Conservation (phyloP, 805 yeast genomes). For the Suhomyces sp. region DNA sequence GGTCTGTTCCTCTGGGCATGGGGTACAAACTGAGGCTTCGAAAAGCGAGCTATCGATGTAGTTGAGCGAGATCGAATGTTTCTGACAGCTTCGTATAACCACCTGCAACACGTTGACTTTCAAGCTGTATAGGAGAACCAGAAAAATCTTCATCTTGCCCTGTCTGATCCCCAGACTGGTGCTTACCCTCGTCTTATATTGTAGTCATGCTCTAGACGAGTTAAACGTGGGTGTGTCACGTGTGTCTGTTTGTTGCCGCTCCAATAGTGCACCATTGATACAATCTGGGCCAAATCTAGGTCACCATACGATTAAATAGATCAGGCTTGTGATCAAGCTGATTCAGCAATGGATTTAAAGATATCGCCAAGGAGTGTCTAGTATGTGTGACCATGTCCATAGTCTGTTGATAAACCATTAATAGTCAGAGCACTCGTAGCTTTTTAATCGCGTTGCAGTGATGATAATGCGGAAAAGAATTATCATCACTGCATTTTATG, state of each 20-base stretch:
- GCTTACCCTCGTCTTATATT: neutral
- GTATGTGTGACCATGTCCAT: too few relatives aligned
- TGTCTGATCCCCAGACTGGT: neutral
- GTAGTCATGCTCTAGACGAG: neutral
- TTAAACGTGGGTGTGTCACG: neutral
- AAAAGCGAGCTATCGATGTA: slow-evolving; percentile 34
- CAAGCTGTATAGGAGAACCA: slow-evolving; percentile 32
- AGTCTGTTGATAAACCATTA: too few relatives aligned
- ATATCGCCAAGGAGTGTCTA: neutral
- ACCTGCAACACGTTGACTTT: slow-evolving; percentile 38
- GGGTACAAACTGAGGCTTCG: slow-evolving; percentile 25
- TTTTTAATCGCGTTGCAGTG: too few relatives aligned
- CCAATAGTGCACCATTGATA: neutral
- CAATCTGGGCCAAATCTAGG: neutral
- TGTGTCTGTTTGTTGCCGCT: neutral
- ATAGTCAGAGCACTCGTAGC: too few relatives aligned
- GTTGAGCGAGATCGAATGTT: slow-evolving; percentile 28
- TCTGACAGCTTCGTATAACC: slow-evolving; percentile 32
- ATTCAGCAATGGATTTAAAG: neutral
- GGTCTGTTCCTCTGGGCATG: slow-evolving; percentile 22
- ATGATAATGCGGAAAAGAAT: too few relatives aligned
- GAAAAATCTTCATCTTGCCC: slow-evolving; percentile 29
- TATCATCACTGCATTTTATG: too few relatives aligned
- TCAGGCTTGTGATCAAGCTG: neutral
- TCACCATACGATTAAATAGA: neutral